These are phyloP conservation scores for Phytophthora melonis DNA, from an alignment of 352 stramenopile genomes.

Conservation along the genomic window DNA sequence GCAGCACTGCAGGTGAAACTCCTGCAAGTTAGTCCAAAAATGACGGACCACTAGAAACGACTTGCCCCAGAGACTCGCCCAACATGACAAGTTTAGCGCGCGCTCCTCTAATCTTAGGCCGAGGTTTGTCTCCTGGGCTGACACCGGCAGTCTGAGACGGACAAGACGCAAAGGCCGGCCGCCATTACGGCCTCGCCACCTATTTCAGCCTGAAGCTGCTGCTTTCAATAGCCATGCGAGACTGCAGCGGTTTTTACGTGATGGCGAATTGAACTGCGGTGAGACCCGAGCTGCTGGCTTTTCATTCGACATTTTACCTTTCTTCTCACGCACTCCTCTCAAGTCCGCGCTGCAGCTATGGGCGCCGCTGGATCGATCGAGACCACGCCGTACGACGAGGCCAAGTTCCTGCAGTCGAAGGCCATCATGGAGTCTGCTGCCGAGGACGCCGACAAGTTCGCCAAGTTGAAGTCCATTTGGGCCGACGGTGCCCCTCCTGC, in stretches of 20 bases:
- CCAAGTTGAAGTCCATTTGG: constrained; percentile 78
- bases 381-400: constrained; percentile 61
- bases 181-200: background rate
- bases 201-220: constrained; percentile 23
- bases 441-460: constrained; percentile 76
- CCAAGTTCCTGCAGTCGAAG: constrained; percentile 79
- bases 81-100: background rate
- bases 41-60: constrained; percentile 1
- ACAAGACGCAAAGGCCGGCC: constrained; percentile 4
- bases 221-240: constrained; percentile 22
- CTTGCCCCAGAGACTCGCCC: constrained; percentile 3
- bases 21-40: background rate
- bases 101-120: constrained; percentile 18
- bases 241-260: constrained; percentile 8
- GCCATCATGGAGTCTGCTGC: constrained; percentile 64
- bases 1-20: background rate
- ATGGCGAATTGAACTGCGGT: constrained; percentile 1
- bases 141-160: constrained; percentile 4
- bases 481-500: constrained; percentile 30
- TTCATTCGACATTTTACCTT: constrained; percentile 38
- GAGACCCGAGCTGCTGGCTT: background rate
- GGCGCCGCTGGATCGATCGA: constrained; percentile 65
- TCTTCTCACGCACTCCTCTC: constrained; percentile 14
- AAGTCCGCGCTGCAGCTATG: constrained; percentile 39
- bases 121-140: background rate